phyloP scores from a whole-genome alignment of 1,284 basidiomycete species.

The Schizophyllum commune region DNA sequence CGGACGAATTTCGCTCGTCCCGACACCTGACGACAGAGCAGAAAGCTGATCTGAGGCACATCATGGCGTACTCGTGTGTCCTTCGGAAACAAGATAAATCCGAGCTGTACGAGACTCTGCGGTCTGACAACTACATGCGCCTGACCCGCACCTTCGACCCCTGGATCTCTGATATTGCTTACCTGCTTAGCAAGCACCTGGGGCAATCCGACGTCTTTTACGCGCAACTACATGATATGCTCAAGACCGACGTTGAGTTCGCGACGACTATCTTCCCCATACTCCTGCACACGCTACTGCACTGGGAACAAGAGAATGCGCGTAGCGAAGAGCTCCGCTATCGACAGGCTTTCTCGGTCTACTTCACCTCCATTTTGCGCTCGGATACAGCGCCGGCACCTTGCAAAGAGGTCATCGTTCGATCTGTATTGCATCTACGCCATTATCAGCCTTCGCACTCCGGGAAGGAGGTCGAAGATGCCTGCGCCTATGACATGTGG shows the following conservation, averaged over 20 bases:
- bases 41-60: slow-evolving; percentile 39
- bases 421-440: slow-evolving; percentile 78
- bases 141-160: slow-evolving; percentile 36
- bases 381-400: slow-evolving; percentile 31
- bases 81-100: slow-evolving; percentile 22
- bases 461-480: slow-evolving; percentile 29
- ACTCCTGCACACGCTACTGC: slow-evolving; percentile 67
- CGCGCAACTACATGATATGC: slow-evolving; percentile 53
- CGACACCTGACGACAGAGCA: too few species aligned
- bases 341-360: slow-evolving; percentile 42
- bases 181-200: slow-evolving; percentile 54
- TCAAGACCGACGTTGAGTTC: slow-evolving; percentile 48
- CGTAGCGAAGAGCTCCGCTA: slow-evolving; percentile 3
- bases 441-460: slow-evolving; percentile 38
- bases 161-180: slow-evolving; percentile 66
- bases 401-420: slow-evolving; percentile 63
- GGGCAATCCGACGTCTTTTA: slow-evolving; percentile 56
- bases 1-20: slow-evolving; percentile 30
- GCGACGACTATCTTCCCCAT: slow-evolving; percentile 66
- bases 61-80: slow-evolving; percentile 36
- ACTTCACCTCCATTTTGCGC: slow-evolving; percentile 55
- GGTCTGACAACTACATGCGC: slow-evolving; percentile 29
- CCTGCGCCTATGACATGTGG: slow-evolving; percentile 76
- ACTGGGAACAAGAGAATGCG: slow-evolving; percentile 13
- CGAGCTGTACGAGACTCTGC: slow-evolving; percentile 23